Conservation (phyloP, 2,329 filamentous ascomycete species). For the Fusarium metavorans region DNA sequence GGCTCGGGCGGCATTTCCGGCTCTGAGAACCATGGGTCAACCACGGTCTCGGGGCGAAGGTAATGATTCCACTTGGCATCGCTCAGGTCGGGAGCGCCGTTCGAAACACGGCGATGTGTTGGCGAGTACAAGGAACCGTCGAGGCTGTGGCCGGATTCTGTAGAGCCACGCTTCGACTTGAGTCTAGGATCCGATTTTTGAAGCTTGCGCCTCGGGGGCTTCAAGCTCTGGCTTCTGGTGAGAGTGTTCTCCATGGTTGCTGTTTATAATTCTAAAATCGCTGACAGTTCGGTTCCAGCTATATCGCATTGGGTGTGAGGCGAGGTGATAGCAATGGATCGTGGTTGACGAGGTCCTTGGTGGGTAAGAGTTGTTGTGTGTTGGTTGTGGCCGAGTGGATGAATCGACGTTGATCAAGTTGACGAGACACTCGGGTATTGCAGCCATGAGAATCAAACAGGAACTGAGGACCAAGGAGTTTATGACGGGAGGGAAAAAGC, state of each 20-base stretch:
- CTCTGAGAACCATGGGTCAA: slow-evolving; percentile 34
- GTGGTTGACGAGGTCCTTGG: slow-evolving; percentile 18
- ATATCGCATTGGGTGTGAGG: slow-evolving; percentile 23
- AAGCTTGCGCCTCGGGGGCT: slow-evolving; percentile 46
- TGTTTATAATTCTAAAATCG: slow-evolving; percentile 12
- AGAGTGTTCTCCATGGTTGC: slow-evolving; percentile 21
- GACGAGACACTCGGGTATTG: slow-evolving; percentile 6
- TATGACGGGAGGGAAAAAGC: slow-evolving; percentile 34
- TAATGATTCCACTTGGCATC: slow-evolving; percentile 47
- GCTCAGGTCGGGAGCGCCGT: slow-evolving; percentile 43
- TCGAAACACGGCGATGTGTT: slow-evolving; percentile 33
- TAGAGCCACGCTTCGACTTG: slow-evolving; percentile 44
- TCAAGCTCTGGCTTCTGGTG: slow-evolving; percentile 36
- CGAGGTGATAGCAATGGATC: slow-evolving; percentile 14
- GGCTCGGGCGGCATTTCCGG: slow-evolving; percentile 32
- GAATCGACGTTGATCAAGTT: slow-evolving; percentile 24
- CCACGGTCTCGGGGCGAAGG: slow-evolving; percentile 39
- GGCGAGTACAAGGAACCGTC: slow-evolving; percentile 27
- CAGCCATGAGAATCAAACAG: slow-evolving; percentile 22
- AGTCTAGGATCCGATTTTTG: slow-evolving; percentile 47
- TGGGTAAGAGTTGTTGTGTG: slow-evolving; percentile 7
- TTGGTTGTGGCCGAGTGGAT: slow-evolving; percentile 11
- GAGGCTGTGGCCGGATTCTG: slow-evolving; percentile 40
- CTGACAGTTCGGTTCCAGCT: slow-evolving; percentile 7
- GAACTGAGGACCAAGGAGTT: slow-evolving; percentile 13